A percentile compares a stretch with the other conserved stretches of the same genome.
These are phyloP conservation scores for Ogataea nakhonphanomensis DNA, from an alignment of 805 yeast genomes.

Conservation along the genomic window DNA sequence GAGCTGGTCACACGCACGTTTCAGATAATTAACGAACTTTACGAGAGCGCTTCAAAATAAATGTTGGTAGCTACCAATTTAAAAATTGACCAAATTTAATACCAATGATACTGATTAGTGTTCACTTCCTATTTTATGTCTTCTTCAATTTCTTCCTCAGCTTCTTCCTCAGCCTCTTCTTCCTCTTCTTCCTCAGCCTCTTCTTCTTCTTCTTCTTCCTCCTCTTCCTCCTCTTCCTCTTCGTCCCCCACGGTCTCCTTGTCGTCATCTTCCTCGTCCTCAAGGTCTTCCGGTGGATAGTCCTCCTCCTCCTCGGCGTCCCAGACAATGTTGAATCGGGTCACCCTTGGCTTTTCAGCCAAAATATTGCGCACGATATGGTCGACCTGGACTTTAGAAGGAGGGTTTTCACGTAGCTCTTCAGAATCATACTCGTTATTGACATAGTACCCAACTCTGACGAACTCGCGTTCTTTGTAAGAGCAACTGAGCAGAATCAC, in stretches of 20 bases:
- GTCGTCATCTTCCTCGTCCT: conserved; percentile 56
- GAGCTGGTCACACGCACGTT: conserved; percentile 37
- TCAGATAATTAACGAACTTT: conserved; percentile 40
- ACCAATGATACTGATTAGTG: conserved; percentile 9
- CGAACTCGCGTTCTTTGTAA: conserved; percentile 90
- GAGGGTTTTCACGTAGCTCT: conserved; percentile 90
- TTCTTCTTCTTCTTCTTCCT: conserved; percentile 41
- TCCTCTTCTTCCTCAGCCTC: conserved; percentile 41
- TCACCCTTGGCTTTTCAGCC: conserved; percentile 97
- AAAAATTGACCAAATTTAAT: background rate
- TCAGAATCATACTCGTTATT: conserved; percentile 95
- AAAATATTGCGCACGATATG: conserved; percentile 90
- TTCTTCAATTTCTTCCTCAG: conserved; percentile 26
- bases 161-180: conserved; percentile 19
- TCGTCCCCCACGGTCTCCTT: conserved; percentile 55
- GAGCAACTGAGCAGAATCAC: conserved; percentile 91
- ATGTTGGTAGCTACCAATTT: background rate
- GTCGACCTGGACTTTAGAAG: conserved; percentile 87
- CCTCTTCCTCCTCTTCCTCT: conserved; percentile 54
- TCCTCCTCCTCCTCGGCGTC: conserved; percentile 65
- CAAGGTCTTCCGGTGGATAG: conserved; percentile 76
- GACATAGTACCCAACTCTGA: conserved; percentile 95
- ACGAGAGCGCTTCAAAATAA: conserved; percentile 12
- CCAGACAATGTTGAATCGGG: conserved; percentile 96
- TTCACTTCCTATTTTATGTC: conserved; percentile 23